These are phyloP conservation scores for Berberis thunbergii DNA, from an alignment of 164 flowering plant species.

Conservation along the genomic window DNA sequence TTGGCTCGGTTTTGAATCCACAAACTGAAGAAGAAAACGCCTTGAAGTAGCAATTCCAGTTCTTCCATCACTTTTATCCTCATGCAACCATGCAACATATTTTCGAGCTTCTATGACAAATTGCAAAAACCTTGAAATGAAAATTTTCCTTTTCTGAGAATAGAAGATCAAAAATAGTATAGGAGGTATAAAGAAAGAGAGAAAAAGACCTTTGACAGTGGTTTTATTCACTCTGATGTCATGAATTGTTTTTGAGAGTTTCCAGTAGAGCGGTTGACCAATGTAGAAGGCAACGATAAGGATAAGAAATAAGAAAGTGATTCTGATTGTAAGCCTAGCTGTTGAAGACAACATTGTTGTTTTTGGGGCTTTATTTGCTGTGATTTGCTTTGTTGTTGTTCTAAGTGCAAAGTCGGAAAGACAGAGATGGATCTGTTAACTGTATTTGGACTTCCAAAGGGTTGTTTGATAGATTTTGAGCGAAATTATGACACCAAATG, in stretches of 20 bases:
- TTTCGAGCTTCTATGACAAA: slow-evolving; percentile 57
- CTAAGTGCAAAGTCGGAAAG: not conserved
- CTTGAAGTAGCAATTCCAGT: slow-evolving; percentile 8
- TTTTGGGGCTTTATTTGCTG: too few species aligned
- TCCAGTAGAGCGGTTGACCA: slow-evolving; percentile 91
- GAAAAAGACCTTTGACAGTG: slow-evolving; percentile 38
- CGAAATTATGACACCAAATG: too few species aligned
- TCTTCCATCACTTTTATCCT: slow-evolving; percentile 41
- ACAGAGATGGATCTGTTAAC: not conserved
- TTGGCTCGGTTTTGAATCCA: not conserved
- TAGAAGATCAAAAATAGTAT: not conserved
- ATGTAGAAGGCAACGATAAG: slow-evolving; percentile 49
- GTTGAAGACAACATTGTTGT: slow-evolving; percentile 36
- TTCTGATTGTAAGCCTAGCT: slow-evolving; percentile 41
- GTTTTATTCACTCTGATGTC: slow-evolving; percentile 62
- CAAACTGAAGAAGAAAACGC: slow-evolving; percentile 12
- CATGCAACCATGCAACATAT: slow-evolving; percentile 57
- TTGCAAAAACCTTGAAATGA: slow-evolving; percentile 46
- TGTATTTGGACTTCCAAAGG: too few species aligned
- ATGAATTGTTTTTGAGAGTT: slow-evolving; percentile 71
- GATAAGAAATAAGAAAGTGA: slow-evolving; percentile 19
- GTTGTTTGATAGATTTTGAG: too few species aligned
- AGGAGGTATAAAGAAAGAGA: slow-evolving; percentile 3
- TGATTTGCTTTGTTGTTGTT: not conserved
- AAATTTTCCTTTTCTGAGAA: not conserved